Conservation (phyloP, 2,329 filamentous ascomycete genomes). For the Alternaria sp. region DNA sequence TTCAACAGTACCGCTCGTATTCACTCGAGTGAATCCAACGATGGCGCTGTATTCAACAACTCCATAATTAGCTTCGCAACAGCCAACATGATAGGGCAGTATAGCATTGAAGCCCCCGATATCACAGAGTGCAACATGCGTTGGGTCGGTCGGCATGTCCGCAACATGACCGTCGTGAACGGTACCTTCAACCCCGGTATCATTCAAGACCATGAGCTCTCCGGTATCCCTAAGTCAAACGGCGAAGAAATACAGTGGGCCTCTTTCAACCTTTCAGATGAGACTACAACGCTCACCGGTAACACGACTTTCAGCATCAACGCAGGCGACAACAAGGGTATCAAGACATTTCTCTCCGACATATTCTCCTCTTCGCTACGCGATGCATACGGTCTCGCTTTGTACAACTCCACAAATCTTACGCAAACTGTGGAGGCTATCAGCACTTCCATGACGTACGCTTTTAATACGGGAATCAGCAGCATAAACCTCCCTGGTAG, state of each 20-base stretch:
- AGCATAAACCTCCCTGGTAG: background rate
- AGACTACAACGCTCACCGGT: background rate
- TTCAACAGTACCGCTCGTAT: slow-evolving; percentile 4
- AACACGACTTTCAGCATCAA: background rate
- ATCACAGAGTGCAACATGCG: background rate
- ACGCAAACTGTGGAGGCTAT: background rate
- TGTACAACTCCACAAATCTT: background rate
- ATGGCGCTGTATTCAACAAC: background rate
- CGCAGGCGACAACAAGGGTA: background rate
- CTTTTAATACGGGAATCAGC: background rate
- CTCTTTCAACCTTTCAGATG: background rate
- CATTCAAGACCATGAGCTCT: background rate
- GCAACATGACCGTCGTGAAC: background rate
- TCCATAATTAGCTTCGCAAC: background rate
- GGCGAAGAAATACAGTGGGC: no score
- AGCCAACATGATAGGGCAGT: background rate
- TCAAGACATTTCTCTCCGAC: background rate
- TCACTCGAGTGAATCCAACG: no score
- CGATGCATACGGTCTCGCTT: background rate
- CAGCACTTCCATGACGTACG: background rate
- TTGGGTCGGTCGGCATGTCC: background rate
- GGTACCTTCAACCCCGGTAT: background rate
- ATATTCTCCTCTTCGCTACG: background rate
- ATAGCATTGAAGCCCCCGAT: background rate
- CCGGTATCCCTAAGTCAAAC: no score